These are phyloP conservation scores for Marchantia polymorpha DNA, from an alignment of 225 moss, liverwort and hornwort species.

Conservation along the genomic window DNA sequence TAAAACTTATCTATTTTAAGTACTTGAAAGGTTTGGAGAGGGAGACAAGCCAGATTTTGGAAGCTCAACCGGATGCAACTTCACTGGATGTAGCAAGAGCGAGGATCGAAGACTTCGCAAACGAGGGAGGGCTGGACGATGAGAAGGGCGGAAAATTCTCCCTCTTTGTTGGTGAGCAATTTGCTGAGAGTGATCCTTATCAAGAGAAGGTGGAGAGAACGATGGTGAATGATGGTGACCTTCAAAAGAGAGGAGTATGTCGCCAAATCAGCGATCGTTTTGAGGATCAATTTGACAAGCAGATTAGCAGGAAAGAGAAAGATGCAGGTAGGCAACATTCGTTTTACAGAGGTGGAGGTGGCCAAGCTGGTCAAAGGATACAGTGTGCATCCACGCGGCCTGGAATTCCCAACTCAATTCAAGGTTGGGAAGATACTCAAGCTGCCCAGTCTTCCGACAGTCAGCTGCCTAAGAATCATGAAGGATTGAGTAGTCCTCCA, in stretches of 20 bases:
- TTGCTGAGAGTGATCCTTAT: conserved; percentile 38
- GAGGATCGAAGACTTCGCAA: background rate
- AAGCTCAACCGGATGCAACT: conserved; percentile 29
- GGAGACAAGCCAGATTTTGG: conserved; percentile 27
- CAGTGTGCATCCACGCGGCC: conserved; percentile 10
- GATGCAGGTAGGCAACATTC: conserved; percentile 11
- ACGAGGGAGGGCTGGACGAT: conserved; percentile 9
- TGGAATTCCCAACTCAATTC: conserved; percentile 43
- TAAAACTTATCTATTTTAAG: conserved; percentile 85
- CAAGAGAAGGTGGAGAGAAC: conserved; percentile 12
- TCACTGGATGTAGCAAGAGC: conserved; percentile 22
- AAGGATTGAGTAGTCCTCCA: background rate
- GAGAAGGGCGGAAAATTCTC: conserved; percentile 24
- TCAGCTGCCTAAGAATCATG: background rate
- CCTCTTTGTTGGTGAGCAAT: conserved; percentile 30
- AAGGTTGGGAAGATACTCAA: conserved; percentile 43
- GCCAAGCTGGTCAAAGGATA: background rate
- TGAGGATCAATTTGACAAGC: conserved; percentile 29
- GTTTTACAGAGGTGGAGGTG: conserved; percentile 4
- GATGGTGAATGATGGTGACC: conserved; percentile 34
- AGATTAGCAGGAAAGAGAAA: conserved; percentile 11
- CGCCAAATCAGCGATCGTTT: background rate
- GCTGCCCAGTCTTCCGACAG: conserved; percentile 25
- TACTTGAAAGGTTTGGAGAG: conserved; percentile 58
- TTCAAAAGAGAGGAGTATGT: conserved; percentile 12